These are phyloP conservation scores for Hortiboletus rubellus DNA, from an alignment of 1,284 basidiomycete genomes.

Conservation along the genomic window DNA sequence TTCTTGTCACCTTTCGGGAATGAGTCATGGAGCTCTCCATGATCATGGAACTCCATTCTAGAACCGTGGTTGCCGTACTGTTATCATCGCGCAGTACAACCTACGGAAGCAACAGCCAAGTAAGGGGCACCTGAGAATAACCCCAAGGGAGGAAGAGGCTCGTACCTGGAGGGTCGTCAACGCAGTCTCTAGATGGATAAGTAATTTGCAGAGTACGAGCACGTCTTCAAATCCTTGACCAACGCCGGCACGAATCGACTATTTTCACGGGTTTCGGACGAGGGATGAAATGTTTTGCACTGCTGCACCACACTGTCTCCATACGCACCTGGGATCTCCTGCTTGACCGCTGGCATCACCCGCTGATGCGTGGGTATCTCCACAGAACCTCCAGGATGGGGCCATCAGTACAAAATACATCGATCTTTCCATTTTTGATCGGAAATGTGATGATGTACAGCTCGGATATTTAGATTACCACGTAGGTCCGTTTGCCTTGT, in stretches of 20 bases:
- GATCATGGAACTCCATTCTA: slow-evolving; percentile 39
- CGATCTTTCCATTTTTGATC: slow-evolving; percentile 47
- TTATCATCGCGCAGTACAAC: slow-evolving; percentile 47
- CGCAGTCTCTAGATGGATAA: slow-evolving; percentile 47
- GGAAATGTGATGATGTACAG: slow-evolving; percentile 54
- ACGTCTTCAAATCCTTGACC: slow-evolving; percentile 66
- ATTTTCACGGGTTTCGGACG: slow-evolving; percentile 53
- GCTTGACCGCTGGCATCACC: slow-evolving; percentile 44
- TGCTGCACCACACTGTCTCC: slow-evolving; percentile 53
- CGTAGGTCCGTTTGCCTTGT: slow-evolving; percentile 36
- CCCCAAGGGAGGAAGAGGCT: not conserved
- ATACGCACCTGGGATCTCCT: slow-evolving; percentile 49
- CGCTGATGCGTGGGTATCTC: slow-evolving; percentile 42
- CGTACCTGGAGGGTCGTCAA: slow-evolving; percentile 49
- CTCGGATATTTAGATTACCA: not conserved
- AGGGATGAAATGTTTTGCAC: slow-evolving; percentile 45
- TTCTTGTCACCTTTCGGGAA: slow-evolving; percentile 28
- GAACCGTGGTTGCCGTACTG: slow-evolving; percentile 44
- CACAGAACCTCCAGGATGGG: slow-evolving; percentile 39
- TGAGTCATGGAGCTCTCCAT: slow-evolving; percentile 44
- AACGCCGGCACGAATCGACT: slow-evolving; percentile 63
- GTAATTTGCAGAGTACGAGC: slow-evolving; percentile 48
- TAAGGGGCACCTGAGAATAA: not conserved
- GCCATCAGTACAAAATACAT: slow-evolving; percentile 49
- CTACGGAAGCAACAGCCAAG: slow-evolving; percentile 26